phyloP scores from a whole-genome alignment of 140 eudicot species.

The Cichorium intybus region DNA sequence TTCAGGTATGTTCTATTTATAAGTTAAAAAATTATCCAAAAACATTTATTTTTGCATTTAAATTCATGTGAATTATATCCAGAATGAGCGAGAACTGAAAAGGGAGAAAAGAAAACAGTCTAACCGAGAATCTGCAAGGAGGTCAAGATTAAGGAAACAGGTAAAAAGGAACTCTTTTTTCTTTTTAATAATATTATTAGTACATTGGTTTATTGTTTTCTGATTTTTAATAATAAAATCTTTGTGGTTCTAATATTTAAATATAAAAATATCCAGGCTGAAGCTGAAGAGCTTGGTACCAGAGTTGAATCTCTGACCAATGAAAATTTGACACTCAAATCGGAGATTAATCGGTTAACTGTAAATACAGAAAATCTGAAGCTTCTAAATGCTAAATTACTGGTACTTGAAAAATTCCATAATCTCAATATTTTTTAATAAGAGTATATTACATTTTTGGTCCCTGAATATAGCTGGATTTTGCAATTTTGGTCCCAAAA shows the following conservation, averaged over 20 bases:
- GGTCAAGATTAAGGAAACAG: constrained; percentile 89
- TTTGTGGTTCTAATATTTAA: background rate
- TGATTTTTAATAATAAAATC: background rate
- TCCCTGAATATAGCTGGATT: too few relatives aligned
- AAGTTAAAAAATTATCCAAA: background rate
- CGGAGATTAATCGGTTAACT: constrained; percentile 53
- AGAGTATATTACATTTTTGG: too few relatives aligned
- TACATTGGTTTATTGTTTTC: background rate
- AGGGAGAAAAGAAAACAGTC: constrained; percentile 81
- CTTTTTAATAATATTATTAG: constrained; percentile 3
- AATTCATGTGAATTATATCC: constrained; percentile 7
- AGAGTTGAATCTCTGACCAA: constrained; percentile 63
- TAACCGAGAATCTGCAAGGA: constrained; percentile 80
- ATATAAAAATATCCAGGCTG: constrained; percentile 48
- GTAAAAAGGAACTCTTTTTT: constrained; percentile 29
- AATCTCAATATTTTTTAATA: background rate
- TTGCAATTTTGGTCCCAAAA: too few relatives aligned
- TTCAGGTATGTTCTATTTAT: constrained; percentile 36
- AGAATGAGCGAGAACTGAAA: constrained; percentile 83
- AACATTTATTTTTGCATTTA: background rate
- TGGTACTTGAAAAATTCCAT: constrained; percentile 42
- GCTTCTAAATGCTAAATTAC: constrained; percentile 62
- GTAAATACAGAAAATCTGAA: constrained; percentile 60
- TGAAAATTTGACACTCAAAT: constrained; percentile 60
- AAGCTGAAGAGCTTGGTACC: constrained; percentile 70